Percentiles rank a stretch among this genome's conserved stretches.
These are phyloP conservation scores for Hordeum marinum DNA, from an alignment of 176 grass and related monocot species.

Conservation along the genomic window DNA sequence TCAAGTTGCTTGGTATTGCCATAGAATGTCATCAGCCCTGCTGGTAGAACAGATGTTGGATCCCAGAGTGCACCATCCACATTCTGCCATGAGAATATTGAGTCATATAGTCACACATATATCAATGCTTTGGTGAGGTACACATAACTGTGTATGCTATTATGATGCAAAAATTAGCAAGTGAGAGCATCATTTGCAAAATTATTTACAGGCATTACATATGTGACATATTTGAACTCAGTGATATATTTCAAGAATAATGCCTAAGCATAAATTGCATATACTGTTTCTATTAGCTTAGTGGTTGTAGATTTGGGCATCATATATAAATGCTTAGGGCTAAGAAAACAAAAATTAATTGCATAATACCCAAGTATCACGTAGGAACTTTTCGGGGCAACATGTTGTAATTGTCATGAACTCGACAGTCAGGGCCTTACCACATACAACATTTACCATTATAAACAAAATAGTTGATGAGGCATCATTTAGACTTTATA, in stretches of 20 bases:
- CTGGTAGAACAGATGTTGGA: conserved; percentile 42
- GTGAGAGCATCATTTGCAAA: neutral
- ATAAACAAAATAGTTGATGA: neutral
- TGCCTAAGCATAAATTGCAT: neutral
- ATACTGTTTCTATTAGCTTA: neutral
- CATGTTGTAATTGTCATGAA: neutral
- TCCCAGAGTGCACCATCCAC: conserved; percentile 60
- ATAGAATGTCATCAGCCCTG: conserved; percentile 64
- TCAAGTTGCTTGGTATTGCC: conserved; percentile 54
- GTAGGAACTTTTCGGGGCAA: conserved; percentile 15
- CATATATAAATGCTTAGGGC: neutral
- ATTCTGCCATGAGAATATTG: conserved; percentile 39
- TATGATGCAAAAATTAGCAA: neutral
- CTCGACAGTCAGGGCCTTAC: neutral
- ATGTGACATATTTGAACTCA: neutral
- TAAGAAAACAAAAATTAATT: neutral
- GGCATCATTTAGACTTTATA: neutral
- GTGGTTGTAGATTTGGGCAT: neutral
- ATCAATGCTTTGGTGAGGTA: neutral
- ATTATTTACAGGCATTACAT: neutral
- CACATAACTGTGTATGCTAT: neutral
- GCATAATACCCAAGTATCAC: neutral
- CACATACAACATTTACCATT: neutral
- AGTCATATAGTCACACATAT: neutral
- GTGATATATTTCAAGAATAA: neutral